Evolutionary conservation across 306 rosid genomes (phyloP).

Genomic region (Cicer cuneatum): DNA sequence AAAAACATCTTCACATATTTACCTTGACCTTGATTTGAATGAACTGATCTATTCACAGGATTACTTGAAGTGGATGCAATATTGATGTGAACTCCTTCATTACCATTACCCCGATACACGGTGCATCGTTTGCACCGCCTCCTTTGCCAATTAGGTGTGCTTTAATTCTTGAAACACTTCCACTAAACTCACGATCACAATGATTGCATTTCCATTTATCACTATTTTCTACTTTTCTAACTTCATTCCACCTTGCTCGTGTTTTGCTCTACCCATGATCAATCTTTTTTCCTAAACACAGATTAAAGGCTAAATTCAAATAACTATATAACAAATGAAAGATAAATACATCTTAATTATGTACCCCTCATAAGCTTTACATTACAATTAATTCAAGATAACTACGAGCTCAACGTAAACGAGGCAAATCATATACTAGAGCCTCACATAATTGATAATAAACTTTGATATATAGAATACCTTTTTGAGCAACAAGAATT

Average conservation of each 20-base stretch:
- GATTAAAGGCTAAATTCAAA: neutral
- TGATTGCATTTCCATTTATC: neutral
- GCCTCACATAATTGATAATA: too few species aligned
- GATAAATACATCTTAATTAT: too few species aligned
- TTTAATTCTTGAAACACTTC: neutral
- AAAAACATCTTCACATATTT: too few species aligned
- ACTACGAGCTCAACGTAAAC: too few species aligned
- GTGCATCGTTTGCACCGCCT: neutral
- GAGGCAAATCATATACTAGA: too few species aligned
- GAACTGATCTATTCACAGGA: too few species aligned
- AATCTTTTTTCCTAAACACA: neutral
- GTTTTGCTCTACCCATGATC: conserved; percentile 16
- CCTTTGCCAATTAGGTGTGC: neutral
- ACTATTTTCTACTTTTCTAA: neutral
- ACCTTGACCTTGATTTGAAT: too few species aligned
- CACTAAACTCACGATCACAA: neutral
- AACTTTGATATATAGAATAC: too few species aligned
- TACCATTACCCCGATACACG: neutral
- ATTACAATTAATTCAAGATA: too few species aligned
- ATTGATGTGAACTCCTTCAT: neutral
- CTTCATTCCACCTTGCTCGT: neutral
- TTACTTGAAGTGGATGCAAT: neutral
- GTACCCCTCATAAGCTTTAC: too few species aligned
- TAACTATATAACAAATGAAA: too few species aligned
- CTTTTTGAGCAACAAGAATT: conserved; percentile 39